phyloP scores from a whole-genome alignment of 148 eudicot genomes.

The Selenicereus undatus region DNA sequence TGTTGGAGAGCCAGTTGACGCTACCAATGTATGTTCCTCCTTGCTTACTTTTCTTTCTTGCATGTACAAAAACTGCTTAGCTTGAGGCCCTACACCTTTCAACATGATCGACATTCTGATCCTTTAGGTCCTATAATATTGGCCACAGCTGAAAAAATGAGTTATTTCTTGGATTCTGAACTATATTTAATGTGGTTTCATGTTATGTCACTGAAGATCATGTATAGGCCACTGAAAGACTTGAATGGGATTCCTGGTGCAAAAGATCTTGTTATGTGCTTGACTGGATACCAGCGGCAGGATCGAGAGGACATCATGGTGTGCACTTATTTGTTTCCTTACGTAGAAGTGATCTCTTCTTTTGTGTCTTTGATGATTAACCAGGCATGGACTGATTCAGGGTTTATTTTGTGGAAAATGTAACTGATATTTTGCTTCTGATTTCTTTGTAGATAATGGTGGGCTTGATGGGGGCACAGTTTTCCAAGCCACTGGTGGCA shows the following conservation, averaged over 20 bases:
- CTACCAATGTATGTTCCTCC: slow-evolving; percentile 45
- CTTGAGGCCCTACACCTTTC: not conserved
- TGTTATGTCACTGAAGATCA: slow-evolving; percentile 37
- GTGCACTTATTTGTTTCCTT: slow-evolving; percentile 1
- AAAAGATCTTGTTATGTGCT: slow-evolving; percentile 54
- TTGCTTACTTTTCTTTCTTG: not conserved
- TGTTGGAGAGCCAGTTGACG: slow-evolving; percentile 43
- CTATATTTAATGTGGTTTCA: slow-evolving; percentile 8
- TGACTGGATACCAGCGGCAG: slow-evolving; percentile 81
- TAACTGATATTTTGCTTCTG: slow-evolving; percentile 2
- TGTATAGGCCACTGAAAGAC: slow-evolving; percentile 71
- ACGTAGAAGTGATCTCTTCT: not conserved
- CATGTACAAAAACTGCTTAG: too few species aligned
- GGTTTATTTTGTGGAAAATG: not conserved
- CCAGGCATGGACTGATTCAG: not conserved
- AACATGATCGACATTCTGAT: too few species aligned
- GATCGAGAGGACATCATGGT: slow-evolving; percentile 91
- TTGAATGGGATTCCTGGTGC: slow-evolving; percentile 84
- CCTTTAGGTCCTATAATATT: too few species aligned
- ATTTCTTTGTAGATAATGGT: slow-evolving; percentile 55
- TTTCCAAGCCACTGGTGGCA: slow-evolving; percentile 79
- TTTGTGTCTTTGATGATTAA: not conserved
- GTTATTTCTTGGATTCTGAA: not conserved
- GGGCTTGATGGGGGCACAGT: slow-evolving; percentile 70
- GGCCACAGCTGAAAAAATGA: not conserved